These are phyloP conservation scores for Phytophthora colocasiae DNA, from an alignment of 352 stramenopile genomes.

Conservation along the genomic window DNA sequence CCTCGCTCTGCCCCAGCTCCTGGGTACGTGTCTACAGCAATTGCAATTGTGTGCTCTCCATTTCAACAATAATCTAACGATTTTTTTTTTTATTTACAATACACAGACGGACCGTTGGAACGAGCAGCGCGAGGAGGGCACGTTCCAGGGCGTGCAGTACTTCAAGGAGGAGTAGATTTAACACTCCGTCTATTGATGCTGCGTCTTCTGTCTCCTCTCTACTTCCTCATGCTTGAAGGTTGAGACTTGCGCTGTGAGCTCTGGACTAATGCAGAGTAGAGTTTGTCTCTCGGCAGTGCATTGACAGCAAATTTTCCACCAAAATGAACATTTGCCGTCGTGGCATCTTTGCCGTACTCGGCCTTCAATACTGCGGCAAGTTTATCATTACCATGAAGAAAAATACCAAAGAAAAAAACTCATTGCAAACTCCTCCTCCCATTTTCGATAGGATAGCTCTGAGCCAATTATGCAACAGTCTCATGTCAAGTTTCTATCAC, in stretches of 20 bases:
- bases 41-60: background rate
- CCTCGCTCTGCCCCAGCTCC: conserved; percentile 78
- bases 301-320: conserved; percentile 18
- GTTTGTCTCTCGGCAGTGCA: background rate
- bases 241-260: conserved; percentile 6
- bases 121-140: conserved; percentile 82
- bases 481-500: conserved; percentile 24
- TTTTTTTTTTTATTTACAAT: background rate
- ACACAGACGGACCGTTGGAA: conserved; percentile 80
- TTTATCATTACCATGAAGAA: conserved; percentile 29
- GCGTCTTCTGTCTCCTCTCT: conserved; percentile 7
- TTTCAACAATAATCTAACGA: conserved; percentile 7
- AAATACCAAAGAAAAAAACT: conserved; percentile 24
- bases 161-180: conserved; percentile 52
- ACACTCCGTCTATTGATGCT: conserved; percentile 5
- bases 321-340: conserved; percentile 29
- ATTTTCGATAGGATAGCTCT: background rate
- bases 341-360: conserved; percentile 7
- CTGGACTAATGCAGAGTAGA: conserved; percentile 1
- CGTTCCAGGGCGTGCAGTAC: conserved; percentile 86
- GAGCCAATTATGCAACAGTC: conserved; percentile 11
- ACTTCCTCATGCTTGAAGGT: conserved; percentile 13
- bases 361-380: conserved; percentile 4
- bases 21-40: conserved; percentile 57
- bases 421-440: background rate